Evolutionary conservation across 2,329 filamentous ascomycete genomes (phyloP).

Genomic region (Neocatenulostroma microsporum): DNA sequence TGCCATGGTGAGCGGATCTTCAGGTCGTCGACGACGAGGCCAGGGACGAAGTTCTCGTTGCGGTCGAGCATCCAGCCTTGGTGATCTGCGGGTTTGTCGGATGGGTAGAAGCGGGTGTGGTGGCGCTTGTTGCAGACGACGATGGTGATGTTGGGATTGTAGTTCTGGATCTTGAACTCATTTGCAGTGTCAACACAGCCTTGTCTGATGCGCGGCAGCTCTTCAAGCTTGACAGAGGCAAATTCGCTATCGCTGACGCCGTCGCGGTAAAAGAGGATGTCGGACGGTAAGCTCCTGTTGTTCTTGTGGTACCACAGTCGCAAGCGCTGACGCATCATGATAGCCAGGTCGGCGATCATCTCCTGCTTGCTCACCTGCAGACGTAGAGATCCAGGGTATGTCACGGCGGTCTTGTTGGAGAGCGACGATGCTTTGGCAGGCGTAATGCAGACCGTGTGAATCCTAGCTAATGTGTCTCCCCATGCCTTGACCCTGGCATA

Average conservation of each 20-base stretch:
- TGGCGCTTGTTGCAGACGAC: constrained; percentile 37
- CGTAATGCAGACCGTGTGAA: constrained; percentile 6
- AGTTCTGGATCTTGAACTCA: not conserved
- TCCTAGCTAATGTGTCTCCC: constrained; percentile 1
- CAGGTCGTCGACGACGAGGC: constrained; percentile 12
- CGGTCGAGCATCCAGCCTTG: too few species aligned
- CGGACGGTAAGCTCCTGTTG: not conserved
- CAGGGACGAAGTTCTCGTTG: constrained; percentile 12
- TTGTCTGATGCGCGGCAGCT: too few species aligned
- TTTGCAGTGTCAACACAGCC: too few species aligned
- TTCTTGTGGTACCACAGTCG: too few species aligned
- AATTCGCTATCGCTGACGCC: constrained; percentile 31
- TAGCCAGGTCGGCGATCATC: not conserved
- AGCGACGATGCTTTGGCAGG: not conserved
- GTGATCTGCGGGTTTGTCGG: too few species aligned
- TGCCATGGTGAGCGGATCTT: constrained; percentile 9
- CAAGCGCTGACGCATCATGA: too few species aligned
- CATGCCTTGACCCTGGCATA: constrained; percentile 5
- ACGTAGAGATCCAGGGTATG: not conserved
- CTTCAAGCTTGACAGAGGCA: too few species aligned
- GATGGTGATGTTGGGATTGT: constrained; percentile 19
- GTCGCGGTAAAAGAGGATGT: constrained; percentile 29
- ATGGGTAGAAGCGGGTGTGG: constrained; percentile 34
- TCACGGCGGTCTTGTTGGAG: not conserved
- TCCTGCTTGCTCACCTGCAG: constrained; percentile 1